Evolutionary conservation across 2,329 filamentous ascomycete species (phyloP).

Genomic region (Alternaria longipes): DNA sequence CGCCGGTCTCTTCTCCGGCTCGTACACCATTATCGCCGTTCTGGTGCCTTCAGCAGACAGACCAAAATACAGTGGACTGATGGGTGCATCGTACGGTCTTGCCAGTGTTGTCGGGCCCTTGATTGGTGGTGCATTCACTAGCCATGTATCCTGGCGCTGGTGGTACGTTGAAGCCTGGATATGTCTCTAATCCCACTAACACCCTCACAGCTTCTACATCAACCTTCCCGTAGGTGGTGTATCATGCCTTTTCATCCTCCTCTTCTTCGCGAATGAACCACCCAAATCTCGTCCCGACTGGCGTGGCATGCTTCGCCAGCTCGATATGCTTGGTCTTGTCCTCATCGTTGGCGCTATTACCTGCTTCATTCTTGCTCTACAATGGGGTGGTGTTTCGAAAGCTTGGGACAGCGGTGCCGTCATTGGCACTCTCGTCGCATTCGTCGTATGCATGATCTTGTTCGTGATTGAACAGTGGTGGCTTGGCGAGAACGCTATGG

Average conservation of each 20-base stretch:
- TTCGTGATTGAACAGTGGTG: conserved; percentile 51
- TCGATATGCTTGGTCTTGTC: conserved; percentile 57
- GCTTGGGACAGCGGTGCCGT: conserved; percentile 50
- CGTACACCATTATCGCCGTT: conserved; percentile 56
- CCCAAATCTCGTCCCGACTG: conserved; percentile 23
- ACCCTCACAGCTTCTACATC: conserved; percentile 42
- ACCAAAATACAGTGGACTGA: conserved; percentile 49
- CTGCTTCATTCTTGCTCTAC: conserved; percentile 57
- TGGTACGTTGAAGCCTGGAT: conserved; percentile 23
- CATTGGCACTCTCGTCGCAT: conserved; percentile 58
- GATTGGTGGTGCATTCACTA: conserved; percentile 54
- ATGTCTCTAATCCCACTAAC: neutral
- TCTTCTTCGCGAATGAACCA: conserved; percentile 43
- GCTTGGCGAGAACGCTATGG: conserved; percentile 53
- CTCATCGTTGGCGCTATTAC: conserved; percentile 53
- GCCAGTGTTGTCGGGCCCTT: conserved; percentile 53
- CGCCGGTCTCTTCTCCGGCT: conserved; percentile 21
- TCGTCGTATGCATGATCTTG: conserved; percentile 47
- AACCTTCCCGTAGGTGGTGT: conserved; percentile 58
- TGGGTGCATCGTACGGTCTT: conserved; percentile 51
- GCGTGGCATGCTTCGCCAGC: conserved; percentile 53
- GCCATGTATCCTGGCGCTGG: conserved; percentile 53
- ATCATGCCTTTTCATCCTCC: conserved; percentile 41
- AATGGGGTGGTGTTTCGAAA: conserved; percentile 53
- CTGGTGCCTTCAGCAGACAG: conserved; percentile 52